phyloP scores from a whole-genome alignment of 2,329 filamentous ascomycete genomes.

The Colletotrichum costaricense region DNA sequence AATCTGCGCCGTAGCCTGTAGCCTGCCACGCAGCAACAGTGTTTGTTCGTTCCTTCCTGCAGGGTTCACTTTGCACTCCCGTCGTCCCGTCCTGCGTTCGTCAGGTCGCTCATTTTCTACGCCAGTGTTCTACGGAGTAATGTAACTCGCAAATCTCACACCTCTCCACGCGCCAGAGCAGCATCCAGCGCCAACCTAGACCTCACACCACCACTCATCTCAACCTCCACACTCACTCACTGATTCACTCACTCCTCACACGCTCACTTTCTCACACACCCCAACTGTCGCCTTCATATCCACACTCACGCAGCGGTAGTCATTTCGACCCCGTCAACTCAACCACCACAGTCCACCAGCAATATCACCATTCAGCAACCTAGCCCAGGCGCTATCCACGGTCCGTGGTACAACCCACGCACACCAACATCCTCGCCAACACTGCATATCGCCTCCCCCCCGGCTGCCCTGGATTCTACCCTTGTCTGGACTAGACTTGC shows the following conservation, averaged over 20 bases:
- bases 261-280: not conserved
- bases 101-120: not conserved
- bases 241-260: not conserved
- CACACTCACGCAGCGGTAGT: not conserved
- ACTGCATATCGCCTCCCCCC: not conserved
- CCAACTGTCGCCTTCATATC: not conserved
- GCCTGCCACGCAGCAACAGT: not conserved
- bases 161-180: not conserved
- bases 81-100: slow-evolving; percentile 15
- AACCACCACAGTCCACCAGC: not conserved
- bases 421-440: not conserved
- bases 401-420: slow-evolving; percentile 7
- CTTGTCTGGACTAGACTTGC: slow-evolving; percentile 14
- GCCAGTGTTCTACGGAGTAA: no score
- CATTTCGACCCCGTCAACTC: not conserved
- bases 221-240: slow-evolving; percentile 26
- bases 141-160: not conserved
- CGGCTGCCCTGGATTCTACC: slow-evolving; percentile 2
- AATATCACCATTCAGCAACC: not conserved
- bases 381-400: slow-evolving; percentile 13
- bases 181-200: not conserved
- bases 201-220: not conserved
- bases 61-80: slow-evolving; percentile 24
- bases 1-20: no score
- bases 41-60: not conserved